Percentiles rank a stretch among this genome's conserved stretches.
Evolutionary conservation across 2,329 filamentous ascomycete genomes (phyloP).

Genomic region (Nemania abortiva): DNA sequence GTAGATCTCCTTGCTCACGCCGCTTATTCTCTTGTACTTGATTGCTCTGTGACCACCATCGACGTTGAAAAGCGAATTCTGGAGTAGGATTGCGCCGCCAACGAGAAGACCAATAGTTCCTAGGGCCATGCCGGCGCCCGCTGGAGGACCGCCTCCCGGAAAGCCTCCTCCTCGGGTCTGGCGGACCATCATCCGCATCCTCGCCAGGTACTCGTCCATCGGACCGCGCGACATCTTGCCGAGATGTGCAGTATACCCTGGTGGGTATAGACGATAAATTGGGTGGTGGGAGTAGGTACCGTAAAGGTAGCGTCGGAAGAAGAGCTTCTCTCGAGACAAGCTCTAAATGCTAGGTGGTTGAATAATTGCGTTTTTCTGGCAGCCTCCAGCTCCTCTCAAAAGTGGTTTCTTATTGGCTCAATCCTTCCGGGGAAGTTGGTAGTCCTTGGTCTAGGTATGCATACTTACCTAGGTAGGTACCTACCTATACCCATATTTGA

Average conservation of each 20-base stretch:
- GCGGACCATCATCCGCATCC: constrained; percentile 48
- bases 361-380: constrained; percentile 38
- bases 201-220: constrained; percentile 49
- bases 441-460: constrained; percentile 15
- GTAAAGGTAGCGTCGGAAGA: constrained; percentile 20
- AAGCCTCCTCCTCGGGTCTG: constrained; percentile 56
- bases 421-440: constrained; percentile 29
- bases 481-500: constrained; percentile 7
- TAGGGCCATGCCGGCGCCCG: constrained; percentile 57
- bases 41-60: constrained; percentile 99
- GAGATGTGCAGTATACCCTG: constrained; percentile 8
- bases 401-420: constrained; percentile 32
- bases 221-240: constrained; percentile 51
- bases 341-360: constrained; percentile 9
- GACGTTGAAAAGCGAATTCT: constrained; percentile 80
- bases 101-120: constrained; percentile 59
- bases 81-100: constrained; percentile 64
- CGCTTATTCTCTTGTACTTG: constrained; percentile 93
- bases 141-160: constrained; percentile 57
- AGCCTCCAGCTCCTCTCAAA: constrained; percentile 23
- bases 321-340: constrained; percentile 27
- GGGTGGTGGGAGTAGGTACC: constrained; percentile 10
- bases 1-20: constrained; percentile 97
- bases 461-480: neutral
- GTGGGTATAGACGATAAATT: constrained; percentile 4